These are phyloP conservation scores for Phytophthora sp. DNA, from an alignment of 352 stramenopile species.

Conservation along the genomic window DNA sequence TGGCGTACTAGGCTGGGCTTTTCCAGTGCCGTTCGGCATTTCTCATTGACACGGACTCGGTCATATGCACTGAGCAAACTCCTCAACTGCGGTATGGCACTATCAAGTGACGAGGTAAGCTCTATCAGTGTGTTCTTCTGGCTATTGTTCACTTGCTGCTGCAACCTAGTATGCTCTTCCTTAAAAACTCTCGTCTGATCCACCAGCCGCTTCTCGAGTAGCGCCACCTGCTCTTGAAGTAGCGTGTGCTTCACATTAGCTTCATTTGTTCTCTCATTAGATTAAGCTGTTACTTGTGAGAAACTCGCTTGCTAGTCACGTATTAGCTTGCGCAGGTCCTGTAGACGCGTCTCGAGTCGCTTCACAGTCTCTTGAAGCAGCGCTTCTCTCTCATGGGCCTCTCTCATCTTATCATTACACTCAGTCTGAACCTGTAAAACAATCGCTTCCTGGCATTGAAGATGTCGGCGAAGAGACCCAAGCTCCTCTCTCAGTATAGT, in stretches of 20 bases:
- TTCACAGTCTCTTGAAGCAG: conserved; percentile 9
- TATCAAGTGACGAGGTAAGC: conserved; percentile 11
- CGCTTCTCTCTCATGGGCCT: conserved; percentile 5
- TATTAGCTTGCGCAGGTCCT: conserved; percentile 10
- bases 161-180: conserved; percentile 2
- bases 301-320: conserved; percentile 17
- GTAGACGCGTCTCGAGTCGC: conserved; percentile 13
- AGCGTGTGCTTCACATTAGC: conserved; percentile 2
- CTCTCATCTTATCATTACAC: conserved; percentile 3
- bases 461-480: not conserved
- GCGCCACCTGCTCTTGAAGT: conserved; percentile 5
- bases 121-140: conserved; percentile 1
- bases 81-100: conserved; percentile 12
- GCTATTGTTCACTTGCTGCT: not conserved
- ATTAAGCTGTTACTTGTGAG: conserved; percentile 2
- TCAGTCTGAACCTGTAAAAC: conserved; percentile 4
- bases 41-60: conserved; percentile 2
- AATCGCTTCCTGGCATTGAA: conserved; percentile 1
- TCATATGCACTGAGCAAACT: conserved; percentile 24
- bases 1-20: not conserved
- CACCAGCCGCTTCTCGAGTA: conserved; percentile 6
- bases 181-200: conserved; percentile 17
- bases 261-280: conserved; percentile 8
- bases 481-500: conserved; percentile 10
- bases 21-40: not conserved